Evolutionary conservation across 2,329 filamentous ascomycete genomes (phyloP).

Genomic region (Penicillium thymicola): DNA sequence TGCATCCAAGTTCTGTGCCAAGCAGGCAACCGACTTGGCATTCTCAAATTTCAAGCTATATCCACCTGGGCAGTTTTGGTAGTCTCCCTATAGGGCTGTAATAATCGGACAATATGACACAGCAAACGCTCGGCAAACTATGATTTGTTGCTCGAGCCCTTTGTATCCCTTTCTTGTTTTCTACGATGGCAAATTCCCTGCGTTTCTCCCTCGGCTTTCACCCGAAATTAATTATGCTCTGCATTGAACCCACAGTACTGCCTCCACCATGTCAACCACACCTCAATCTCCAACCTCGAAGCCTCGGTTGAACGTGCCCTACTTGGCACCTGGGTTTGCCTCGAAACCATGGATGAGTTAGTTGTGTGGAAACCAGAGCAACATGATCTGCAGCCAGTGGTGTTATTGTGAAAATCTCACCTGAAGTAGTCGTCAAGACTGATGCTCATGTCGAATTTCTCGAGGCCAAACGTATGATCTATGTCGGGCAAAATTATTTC

Average conservation of each 20-base stretch:
- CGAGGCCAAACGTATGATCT: too few relatives aligned
- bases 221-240: not conserved
- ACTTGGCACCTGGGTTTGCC: not conserved
- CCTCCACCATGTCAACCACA: not conserved
- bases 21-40: constrained; percentile 2
- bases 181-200: not conserved
- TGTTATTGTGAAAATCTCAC: too few relatives aligned
- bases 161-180: not conserved
- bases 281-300: not conserved
- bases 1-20: not conserved
- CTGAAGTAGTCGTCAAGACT: too few relatives aligned
- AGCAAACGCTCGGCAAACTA: not conserved
- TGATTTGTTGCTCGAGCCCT: not conserved
- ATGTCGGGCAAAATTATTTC: too few relatives aligned
- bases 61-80: not conserved
- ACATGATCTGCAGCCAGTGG: too few relatives aligned
- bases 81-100: not conserved
- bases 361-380: too few relatives aligned
- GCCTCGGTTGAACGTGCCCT: not conserved
- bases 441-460: too few relatives aligned
- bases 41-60: not conserved
- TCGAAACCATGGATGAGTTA: too few relatives aligned
- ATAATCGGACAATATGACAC: too few relatives aligned
- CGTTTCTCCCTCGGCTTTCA: not conserved
- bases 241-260: not conserved